Conservation (phyloP, 306 rosid species). For the Luffa acutangula region DNA sequence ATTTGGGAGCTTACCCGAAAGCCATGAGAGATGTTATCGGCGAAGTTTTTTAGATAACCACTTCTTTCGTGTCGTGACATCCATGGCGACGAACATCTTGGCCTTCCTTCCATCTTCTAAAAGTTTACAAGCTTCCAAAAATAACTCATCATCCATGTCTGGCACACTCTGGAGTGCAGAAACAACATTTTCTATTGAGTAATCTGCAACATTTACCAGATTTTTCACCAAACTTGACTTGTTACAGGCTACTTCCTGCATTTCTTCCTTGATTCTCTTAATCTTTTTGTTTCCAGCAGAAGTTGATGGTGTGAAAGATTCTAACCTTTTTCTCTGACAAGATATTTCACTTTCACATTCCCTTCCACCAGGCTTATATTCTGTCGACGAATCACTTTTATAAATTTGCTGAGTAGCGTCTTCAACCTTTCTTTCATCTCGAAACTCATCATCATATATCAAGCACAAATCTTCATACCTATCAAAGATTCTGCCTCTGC, state of each 20-base stretch:
- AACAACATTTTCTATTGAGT: slow-evolving; percentile 40
- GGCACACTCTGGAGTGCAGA: slow-evolving; percentile 48
- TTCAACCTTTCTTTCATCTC: neutral
- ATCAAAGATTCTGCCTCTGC: slow-evolving; percentile 17
- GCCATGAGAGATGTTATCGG: slow-evolving; percentile 6
- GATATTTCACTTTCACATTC: slow-evolving; percentile 9
- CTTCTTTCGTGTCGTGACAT: slow-evolving; percentile 26
- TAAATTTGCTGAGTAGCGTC: neutral
- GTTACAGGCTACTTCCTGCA: slow-evolving; percentile 15
- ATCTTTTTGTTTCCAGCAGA: slow-evolving; percentile 15
- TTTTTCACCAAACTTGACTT: slow-evolving; percentile 3
- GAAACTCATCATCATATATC: slow-evolving; percentile 7
- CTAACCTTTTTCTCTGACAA: slow-evolving; percentile 20
- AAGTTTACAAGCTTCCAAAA: slow-evolving; percentile 42
- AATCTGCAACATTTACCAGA: neutral
- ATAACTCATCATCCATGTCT: slow-evolving; percentile 36
- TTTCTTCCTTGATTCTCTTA: slow-evolving; percentile 15
- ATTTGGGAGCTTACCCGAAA: neutral
- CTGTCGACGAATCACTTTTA: neutral
- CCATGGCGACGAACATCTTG: slow-evolving; percentile 47
- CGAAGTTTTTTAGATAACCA: slow-evolving; percentile 38
- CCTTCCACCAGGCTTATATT: slow-evolving; percentile 1
- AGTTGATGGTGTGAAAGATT: slow-evolving; percentile 16
- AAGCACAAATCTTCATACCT: slow-evolving; percentile 22
- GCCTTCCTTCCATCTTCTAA: slow-evolving; percentile 49